These are phyloP conservation scores for Peronosclerospora sorghi DNA, from an alignment of 352 stramenopile genomes.

Conservation along the genomic window DNA sequence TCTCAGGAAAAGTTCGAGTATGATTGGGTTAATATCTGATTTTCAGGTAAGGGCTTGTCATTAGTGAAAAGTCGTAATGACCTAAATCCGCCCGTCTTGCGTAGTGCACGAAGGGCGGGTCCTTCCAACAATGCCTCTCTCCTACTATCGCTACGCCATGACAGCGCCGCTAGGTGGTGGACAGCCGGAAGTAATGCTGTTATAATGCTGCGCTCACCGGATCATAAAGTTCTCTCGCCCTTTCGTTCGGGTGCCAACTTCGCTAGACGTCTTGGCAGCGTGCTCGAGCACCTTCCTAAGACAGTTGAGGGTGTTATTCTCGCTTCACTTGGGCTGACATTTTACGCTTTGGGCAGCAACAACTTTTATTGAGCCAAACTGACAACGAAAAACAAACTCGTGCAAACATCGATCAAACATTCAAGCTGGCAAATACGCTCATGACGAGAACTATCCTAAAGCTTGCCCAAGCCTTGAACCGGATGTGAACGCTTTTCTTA, in stretches of 20 bases:
- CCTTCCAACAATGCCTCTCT: conserved; percentile 79
- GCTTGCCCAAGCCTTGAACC: conserved; percentile 51
- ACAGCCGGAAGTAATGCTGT: conserved; percentile 74
- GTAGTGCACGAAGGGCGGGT: too few relatives aligned
- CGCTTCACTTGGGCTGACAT: conserved; percentile 69
- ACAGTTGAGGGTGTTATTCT: conserved; percentile 50
- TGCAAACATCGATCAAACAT: conserved; percentile 52
- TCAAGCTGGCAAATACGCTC: conserved; percentile 60
- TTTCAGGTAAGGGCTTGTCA: too few relatives aligned
- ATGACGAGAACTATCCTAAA: conserved; percentile 37
- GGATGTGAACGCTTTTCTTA: conserved; percentile 51
- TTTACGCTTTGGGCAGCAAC: conserved; percentile 74
- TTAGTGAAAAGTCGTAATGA: too few relatives aligned
- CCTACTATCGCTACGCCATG: conserved; percentile 87
- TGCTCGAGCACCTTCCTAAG: conserved; percentile 58
- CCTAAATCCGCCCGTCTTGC: too few relatives aligned
- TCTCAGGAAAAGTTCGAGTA: too few relatives aligned
- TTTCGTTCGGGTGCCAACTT: conserved; percentile 74
- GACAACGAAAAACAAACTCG: conserved; percentile 45
- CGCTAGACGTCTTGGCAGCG: conserved; percentile 55
- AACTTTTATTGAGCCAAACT: conserved; percentile 55
- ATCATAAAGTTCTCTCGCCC: conserved; percentile 73
- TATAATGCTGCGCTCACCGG: conserved; percentile 66
- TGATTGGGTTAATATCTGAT: too few relatives aligned
- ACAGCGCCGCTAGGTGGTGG: conserved; percentile 62